These are phyloP conservation scores for Camelina hispida DNA, from an alignment of 345 rosid genomes.

Conservation along the genomic window DNA sequence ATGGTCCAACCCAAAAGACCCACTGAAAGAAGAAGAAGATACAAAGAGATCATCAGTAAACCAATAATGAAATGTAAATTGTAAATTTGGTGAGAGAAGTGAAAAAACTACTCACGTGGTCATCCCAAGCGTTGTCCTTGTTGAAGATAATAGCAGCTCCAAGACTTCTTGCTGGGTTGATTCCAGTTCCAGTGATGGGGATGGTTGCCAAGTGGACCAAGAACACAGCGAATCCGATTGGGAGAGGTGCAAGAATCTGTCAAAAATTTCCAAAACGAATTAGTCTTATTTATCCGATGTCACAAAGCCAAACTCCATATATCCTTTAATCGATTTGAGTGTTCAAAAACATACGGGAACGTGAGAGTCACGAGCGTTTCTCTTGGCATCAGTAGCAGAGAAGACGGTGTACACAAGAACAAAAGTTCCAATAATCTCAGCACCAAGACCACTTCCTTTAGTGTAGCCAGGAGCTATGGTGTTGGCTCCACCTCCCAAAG, in stretches of 20 bases:
- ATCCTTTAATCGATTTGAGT: not conserved
- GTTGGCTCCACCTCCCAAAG: constrained; percentile 58
- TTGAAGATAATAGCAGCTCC: constrained; percentile 57
- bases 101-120: constrained; percentile 47
- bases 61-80: not conserved
- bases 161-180: constrained; percentile 62
- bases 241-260: constrained; percentile 57
- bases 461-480: constrained; percentile 53
- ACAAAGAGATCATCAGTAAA: constrained; percentile 6
- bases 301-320: not conserved
- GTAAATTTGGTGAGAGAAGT: not conserved
- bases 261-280: not conserved
- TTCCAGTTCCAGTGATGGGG: constrained; percentile 59
- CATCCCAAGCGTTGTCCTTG: constrained; percentile 57
- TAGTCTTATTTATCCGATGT: not conserved
- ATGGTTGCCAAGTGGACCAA: constrained; percentile 61
- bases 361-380: constrained; percentile 64
- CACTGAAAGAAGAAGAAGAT: constrained; percentile 33
- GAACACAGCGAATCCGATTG: constrained; percentile 60
- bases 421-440: constrained; percentile 57
- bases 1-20: constrained; percentile 69
- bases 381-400: constrained; percentile 60
- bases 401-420: constrained; percentile 57
- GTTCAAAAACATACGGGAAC: constrained; percentile 51
- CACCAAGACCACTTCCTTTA: constrained; percentile 56